Evolutionary conservation across 2,329 filamentous ascomycete genomes (phyloP).

Genomic region (Pseudomassariella vexata): DNA sequence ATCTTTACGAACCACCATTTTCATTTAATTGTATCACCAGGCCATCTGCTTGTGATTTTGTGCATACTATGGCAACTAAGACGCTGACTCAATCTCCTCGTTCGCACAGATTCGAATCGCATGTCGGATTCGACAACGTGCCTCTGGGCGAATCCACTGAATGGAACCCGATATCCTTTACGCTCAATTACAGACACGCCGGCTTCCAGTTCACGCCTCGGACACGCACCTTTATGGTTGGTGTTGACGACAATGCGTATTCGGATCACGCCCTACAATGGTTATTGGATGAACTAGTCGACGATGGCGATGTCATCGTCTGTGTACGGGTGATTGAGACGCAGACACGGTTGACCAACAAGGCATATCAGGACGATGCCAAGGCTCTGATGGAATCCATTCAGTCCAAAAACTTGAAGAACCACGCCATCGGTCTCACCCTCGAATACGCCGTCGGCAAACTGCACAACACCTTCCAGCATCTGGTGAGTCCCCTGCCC

Average conservation of each 20-base stretch:
- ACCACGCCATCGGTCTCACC: conserved; percentile 79
- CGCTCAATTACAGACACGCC: conserved; percentile 77
- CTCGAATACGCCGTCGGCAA: conserved; percentile 87
- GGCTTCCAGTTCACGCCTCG: conserved; percentile 77
- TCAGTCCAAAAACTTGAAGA: conserved; percentile 68
- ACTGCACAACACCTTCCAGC: conserved; percentile 83
- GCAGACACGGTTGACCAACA: conserved; percentile 63
- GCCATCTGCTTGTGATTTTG: too few species aligned
- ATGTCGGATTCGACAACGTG: conserved; percentile 58
- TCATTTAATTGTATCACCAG: too few species aligned
- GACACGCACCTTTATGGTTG: conserved; percentile 84
- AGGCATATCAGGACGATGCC: conserved; percentile 71
- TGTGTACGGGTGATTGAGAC: conserved; percentile 86
- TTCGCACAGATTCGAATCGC: conserved; percentile 47
- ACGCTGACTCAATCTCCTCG: conserved; percentile 26
- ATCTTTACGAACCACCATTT: too few species aligned
- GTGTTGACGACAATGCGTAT: conserved; percentile 85
- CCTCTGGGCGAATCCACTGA: conserved; percentile 52
- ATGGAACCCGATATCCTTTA: conserved; percentile 63
- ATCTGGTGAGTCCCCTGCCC: conserved; percentile 57
- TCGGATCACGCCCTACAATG: conserved; percentile 90
- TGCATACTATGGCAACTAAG: conserved; percentile 23
- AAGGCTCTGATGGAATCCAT: conserved; percentile 69
- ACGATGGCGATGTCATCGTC: conserved; percentile 89
- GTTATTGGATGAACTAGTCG: conserved; percentile 85